phyloP scores from a whole-genome alignment of 2,329 filamentous ascomycete genomes.

The Aspergillus sergii region DNA sequence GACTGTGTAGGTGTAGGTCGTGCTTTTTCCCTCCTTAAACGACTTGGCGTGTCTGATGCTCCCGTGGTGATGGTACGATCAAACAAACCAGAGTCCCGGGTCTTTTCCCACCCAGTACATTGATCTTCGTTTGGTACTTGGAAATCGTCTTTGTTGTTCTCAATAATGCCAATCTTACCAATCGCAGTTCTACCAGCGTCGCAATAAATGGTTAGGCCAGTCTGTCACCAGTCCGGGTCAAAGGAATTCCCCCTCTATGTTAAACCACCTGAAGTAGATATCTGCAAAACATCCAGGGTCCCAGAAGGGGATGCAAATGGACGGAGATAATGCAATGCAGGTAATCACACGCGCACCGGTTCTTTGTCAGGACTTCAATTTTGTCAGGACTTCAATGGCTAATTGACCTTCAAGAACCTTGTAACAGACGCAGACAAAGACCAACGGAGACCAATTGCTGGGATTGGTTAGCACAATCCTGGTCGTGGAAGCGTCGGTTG shows the following conservation, averaged over 20 bases:
- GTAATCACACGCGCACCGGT: neutral
- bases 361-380: neutral
- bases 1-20: neutral
- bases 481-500: neutral
- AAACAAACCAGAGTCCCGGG: neutral
- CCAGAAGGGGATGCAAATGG: neutral
- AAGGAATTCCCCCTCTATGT: neutral
- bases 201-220: neutral
- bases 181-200: neutral
- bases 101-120: neutral
- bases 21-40: neutral
- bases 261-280: neutral
- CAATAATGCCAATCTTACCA: neutral
- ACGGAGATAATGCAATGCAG: conserved; percentile 5
- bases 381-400: neutral
- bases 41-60: neutral
- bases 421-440: neutral
- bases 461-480: neutral
- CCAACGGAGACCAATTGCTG: neutral
- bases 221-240: neutral
- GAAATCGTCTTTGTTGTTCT: neutral
- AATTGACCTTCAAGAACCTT: conserved; percentile 1
- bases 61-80: neutral
- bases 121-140: neutral
- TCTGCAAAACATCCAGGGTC: neutral